Conservation (phyloP, 805 yeast genomes). For the Starmerella tilneyi region DNA sequence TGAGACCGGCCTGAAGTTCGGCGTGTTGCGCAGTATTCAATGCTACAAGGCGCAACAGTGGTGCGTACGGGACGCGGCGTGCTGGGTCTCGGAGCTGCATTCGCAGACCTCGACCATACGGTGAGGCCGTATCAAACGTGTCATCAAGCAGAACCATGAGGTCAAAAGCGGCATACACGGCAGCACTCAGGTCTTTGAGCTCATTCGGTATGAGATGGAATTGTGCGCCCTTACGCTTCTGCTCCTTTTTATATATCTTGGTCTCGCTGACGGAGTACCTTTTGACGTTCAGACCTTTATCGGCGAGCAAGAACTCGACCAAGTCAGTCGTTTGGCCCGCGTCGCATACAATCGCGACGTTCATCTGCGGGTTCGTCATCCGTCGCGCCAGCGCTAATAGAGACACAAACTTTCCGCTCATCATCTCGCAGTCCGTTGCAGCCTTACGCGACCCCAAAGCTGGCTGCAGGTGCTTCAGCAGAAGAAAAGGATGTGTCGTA, state of each 20-base stretch:
- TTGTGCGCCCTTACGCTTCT: slow-evolving; percentile 18
- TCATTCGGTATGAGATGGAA: slow-evolving; percentile 37
- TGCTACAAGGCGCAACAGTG: slow-evolving; percentile 61
- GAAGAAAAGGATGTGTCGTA: slow-evolving; percentile 77
- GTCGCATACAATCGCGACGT: slow-evolving; percentile 61
- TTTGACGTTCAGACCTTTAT: slow-evolving; percentile 53
- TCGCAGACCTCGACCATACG: slow-evolving; percentile 30
- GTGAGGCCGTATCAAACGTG: slow-evolving; percentile 39
- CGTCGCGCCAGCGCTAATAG: slow-evolving; percentile 54
- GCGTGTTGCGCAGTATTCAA: slow-evolving; percentile 79
- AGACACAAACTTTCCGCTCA: slow-evolving; percentile 55
- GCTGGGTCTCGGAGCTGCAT: slow-evolving; percentile 28
- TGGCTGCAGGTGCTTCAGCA: slow-evolving; percentile 80
- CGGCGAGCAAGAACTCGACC: slow-evolving; percentile 68
- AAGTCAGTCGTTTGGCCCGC: slow-evolving; percentile 63
- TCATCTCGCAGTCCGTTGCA: slow-evolving; percentile 56
- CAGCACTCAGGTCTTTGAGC: slow-evolving; percentile 28
- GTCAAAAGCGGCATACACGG: slow-evolving; percentile 39
- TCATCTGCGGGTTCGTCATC: slow-evolving; percentile 37
- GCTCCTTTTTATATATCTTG: slow-evolving; percentile 18
- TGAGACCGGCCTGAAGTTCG: slow-evolving; percentile 36
- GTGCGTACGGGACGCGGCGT: slow-evolving; percentile 33
- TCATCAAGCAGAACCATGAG: slow-evolving; percentile 55
- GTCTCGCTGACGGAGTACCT: slow-evolving; percentile 48
- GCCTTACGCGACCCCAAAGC: slow-evolving; percentile 45